A percentile compares a stretch with the other conserved stretches of the same genome.
Conservation (phyloP, 2,329 filamentous ascomycete genomes). For the Trichoderma lentiforme region DNA sequence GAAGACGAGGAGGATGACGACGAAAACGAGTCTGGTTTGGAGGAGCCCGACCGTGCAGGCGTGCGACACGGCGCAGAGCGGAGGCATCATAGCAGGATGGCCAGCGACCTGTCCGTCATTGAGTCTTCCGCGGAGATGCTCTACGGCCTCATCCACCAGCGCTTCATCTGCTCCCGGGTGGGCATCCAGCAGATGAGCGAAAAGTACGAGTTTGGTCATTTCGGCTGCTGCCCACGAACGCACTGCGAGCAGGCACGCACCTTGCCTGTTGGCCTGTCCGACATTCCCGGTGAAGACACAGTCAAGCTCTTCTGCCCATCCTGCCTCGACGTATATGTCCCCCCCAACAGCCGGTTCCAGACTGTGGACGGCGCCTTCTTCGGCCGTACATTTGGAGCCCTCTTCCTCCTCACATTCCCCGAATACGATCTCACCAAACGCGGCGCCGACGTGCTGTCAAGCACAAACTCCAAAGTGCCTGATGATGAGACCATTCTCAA, state of each 20-base stretch:
- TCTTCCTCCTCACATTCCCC: slow-evolving; percentile 98
- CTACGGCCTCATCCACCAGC: slow-evolving; percentile 96
- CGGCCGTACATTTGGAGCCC: slow-evolving; percentile 90
- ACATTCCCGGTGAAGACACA: slow-evolving; percentile 93
- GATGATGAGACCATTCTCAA: slow-evolving; percentile 64
- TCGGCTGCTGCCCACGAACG: slow-evolving; percentile 91
- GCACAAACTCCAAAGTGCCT: slow-evolving; percentile 32
- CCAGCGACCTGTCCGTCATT: slow-evolving; percentile 90
- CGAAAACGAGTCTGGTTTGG: slow-evolving; percentile 61
- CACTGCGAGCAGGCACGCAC: slow-evolving; percentile 88
- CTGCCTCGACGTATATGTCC: slow-evolving; percentile 94
- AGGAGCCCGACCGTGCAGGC: slow-evolving; percentile 53
- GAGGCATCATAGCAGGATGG: slow-evolving; percentile 77
- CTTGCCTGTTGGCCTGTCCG: slow-evolving; percentile 87
- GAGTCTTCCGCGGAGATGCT: slow-evolving; percentile 97
- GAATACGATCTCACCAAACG: slow-evolving; percentile 84
- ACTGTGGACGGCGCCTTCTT: slow-evolving; percentile 98
- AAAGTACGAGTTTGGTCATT: slow-evolving; percentile 96
- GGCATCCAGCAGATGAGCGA: slow-evolving; percentile 99
- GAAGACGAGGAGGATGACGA: slow-evolving; percentile 76
- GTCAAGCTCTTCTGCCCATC: slow-evolving; percentile 98
- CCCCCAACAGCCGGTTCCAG: slow-evolving; percentile 95
- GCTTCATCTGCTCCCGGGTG: slow-evolving; percentile 93
- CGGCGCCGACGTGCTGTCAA: slow-evolving; percentile 56
- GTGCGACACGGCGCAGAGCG: slow-evolving; percentile 57